Evolutionary conservation across 805 yeast genomes (phyloP), one percentile per base, ranked within the genome.

Genomic region (Candida loeiensis): DNA sequence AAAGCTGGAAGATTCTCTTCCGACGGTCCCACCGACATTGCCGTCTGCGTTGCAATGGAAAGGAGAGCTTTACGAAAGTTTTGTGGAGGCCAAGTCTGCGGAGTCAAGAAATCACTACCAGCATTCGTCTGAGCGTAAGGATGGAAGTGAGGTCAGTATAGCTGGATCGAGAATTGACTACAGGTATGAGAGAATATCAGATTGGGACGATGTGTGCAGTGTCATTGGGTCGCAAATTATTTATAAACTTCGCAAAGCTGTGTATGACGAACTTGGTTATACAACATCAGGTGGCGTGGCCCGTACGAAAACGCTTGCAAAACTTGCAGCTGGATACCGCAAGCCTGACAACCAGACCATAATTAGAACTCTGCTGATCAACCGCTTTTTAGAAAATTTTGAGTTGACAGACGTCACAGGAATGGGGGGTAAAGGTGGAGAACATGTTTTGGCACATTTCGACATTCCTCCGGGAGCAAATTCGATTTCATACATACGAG

Each of bases 241-340:
- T 1, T 59, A 56, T 37, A 71, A 76, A 0, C 61, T 88, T 1
- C 67, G 98, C 28, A 47, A 57, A 11, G 57, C 62, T 12, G 74
- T 93, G 3, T 67, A 63, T 45, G 53, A 66, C 1, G 73, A 71
- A 18, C 62, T 91, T 31, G 83, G 85, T 3, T 93, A 86, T 55
- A 86, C 91, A 0, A 88, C 97, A 0, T 89, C 97, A 0, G 90
- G 95, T 15, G 99, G 99, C 0, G 60, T 93, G 1, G 84, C 85
- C 0, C 66, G 82, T 12, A 85, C 80, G 32, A 88, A 88, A 56
- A 77, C 82, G 2, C 59, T 90, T 11, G 89, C 96, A 1, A 93
- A 93, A 56, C 61, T 93, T 11, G 96, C 95, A 0, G 87, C 95
- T 13, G 95, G 89, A 6, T 81, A 71, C 53, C 73, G 74, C 36